Conservation (phyloP, 1,284 basidiomycete genomes). For the Albatrellus sp. region DNA sequence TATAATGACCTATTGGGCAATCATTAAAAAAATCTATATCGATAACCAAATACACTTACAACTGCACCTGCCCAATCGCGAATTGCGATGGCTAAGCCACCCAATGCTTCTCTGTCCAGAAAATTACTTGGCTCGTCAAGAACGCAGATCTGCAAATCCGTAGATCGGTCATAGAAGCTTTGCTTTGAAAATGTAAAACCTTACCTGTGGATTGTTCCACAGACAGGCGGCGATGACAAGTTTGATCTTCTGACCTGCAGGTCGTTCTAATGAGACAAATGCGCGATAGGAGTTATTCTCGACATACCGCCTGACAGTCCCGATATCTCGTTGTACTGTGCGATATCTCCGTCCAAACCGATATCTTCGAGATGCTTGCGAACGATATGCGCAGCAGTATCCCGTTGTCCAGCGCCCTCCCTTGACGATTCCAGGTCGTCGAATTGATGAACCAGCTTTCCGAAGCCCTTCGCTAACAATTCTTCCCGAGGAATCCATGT, state of each 20-base stretch:
- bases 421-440: constrained; percentile 94
- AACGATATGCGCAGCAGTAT: constrained; percentile 71
- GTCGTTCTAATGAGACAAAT: constrained; percentile 12
- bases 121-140: constrained; percentile 97
- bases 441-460: constrained; percentile 88
- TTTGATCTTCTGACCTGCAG: constrained; percentile 88
- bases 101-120: constrained; percentile 81
- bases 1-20: constrained; percentile 66
- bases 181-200: constrained; percentile 3
- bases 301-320: constrained; percentile 72
- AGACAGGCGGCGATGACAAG: constrained; percentile 89
- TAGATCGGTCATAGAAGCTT: constrained; percentile 3
- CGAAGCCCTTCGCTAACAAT: constrained; percentile 81
- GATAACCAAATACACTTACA: constrained; percentile 27
- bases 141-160: constrained; percentile 44
- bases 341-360: constrained; percentile 93
- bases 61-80: constrained; percentile 95
- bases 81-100: constrained; percentile 92
- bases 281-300: neutral
- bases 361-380: constrained; percentile 90
- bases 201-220: constrained; percentile 88
- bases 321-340: constrained; percentile 92
- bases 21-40: constrained; percentile 11
- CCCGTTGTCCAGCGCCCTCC: constrained; percentile 83
- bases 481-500: constrained; percentile 91